A percentile compares a stretch with the other conserved stretches of the same genome.
Evolutionary conservation across 768 basidiomycete genomes (phyloP).

Genomic region (Postia placenta): DNA sequence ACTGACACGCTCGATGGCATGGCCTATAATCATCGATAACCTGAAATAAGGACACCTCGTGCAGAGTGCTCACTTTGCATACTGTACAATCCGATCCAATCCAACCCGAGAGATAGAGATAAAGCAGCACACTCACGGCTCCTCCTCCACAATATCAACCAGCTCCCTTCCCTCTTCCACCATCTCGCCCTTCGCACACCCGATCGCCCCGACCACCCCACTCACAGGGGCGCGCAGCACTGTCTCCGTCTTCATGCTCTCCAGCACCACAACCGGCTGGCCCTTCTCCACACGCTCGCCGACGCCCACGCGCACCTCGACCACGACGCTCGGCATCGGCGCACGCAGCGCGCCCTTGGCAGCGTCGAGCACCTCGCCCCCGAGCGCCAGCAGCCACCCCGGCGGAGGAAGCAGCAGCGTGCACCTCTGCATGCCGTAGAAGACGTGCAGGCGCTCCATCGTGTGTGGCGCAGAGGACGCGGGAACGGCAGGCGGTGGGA

Average conservation of each 20-base stretch:
- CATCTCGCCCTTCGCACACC: conserved; percentile 84
- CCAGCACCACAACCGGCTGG: conserved; percentile 75
- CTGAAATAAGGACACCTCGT: too few relatives aligned
- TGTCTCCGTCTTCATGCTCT: conserved; percentile 98
- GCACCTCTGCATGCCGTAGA: conserved; percentile 56
- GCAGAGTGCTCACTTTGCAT: too few relatives aligned
- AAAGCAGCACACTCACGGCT: too few relatives aligned
- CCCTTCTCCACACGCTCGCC: conserved; percentile 80
- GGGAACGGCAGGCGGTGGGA: conserved; percentile 44
- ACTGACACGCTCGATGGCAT: too few relatives aligned
- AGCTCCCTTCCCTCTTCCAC: conserved; percentile 83
- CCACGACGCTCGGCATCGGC: conserved; percentile 92
- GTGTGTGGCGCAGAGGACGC: conserved; percentile 49
- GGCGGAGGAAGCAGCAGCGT: conserved; percentile 60
- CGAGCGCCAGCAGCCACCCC: conserved; percentile 61
- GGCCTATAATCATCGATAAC: too few relatives aligned
- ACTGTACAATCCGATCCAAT: too few relatives aligned
- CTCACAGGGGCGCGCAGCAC: conserved; percentile 65
- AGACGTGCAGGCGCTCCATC: conserved; percentile 74
- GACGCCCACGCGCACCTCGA: conserved; percentile 73
- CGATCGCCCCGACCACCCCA: conserved; percentile 67
- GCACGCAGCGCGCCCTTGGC: conserved; percentile 65
- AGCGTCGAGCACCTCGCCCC: conserved; percentile 48
- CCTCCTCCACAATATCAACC: conserved; percentile 27
- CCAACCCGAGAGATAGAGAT: too few relatives aligned